Evolutionary conservation across 345 rosid species (phyloP).

Genomic region (Pseudoturritis turrita): DNA sequence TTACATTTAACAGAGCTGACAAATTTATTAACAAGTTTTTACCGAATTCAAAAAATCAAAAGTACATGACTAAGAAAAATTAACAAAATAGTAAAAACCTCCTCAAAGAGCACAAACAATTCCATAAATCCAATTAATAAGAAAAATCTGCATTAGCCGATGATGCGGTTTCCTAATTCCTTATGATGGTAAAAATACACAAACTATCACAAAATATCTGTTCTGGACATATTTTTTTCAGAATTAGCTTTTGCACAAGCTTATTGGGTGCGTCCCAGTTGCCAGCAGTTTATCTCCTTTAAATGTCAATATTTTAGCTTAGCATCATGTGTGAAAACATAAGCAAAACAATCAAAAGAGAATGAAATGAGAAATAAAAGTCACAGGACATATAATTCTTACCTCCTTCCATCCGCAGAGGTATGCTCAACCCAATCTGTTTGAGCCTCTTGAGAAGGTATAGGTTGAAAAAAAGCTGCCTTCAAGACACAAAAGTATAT

Average conservation of each 20-base stretch:
- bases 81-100: neutral
- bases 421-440: constrained; percentile 88
- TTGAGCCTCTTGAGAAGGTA: constrained; percentile 36
- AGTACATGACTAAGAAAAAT: neutral
- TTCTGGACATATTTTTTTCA: neutral
- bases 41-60: neutral
- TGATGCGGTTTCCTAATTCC: too few relatives aligned
- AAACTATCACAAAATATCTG: neutral
- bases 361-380: constrained; percentile 1
- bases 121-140: too few relatives aligned
- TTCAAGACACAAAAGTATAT: constrained; percentile 9
- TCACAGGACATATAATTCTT: constrained; percentile 7
- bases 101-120: neutral
- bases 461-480: constrained; percentile 28
- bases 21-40: neutral
- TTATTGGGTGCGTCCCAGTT: neutral
- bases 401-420: constrained; percentile 85
- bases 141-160: too few relatives aligned
- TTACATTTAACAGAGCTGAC: neutral
- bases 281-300: constrained; percentile 2
- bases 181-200: too few relatives aligned
- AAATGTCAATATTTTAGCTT: neutral
- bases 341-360: neutral
- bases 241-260: neutral
- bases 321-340: neutral